A percentile compares a stretch with the other conserved stretches of the same genome.
Evolutionary conservation across 345 rosid species (phyloP).

Genomic region (Eucalyptus virginea): DNA sequence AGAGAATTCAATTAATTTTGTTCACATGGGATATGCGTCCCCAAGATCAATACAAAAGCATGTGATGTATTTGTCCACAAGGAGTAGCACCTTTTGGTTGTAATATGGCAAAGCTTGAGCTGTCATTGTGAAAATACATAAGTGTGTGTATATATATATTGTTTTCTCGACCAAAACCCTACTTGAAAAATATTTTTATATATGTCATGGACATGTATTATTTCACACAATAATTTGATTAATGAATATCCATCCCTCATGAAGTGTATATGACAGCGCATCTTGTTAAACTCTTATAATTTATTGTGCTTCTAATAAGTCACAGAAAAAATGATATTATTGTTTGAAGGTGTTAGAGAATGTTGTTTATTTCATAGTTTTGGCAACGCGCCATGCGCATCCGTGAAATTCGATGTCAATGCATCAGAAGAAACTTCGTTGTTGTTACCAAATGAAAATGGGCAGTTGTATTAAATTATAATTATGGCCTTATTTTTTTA

Average conservation of each 20-base stretch:
- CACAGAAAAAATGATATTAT: background rate
- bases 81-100: background rate
- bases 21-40: background rate
- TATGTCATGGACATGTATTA: background rate
- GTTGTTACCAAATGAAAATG: background rate
- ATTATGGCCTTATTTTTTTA: background rate
- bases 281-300: background rate
- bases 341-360: background rate
- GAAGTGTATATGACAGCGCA: background rate
- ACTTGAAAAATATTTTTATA: background rate
- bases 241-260: background rate
- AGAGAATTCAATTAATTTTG: background rate
- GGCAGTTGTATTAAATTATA: background rate
- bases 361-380: background rate
- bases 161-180: background rate
- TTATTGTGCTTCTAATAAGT: background rate
- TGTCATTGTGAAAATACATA: background rate
- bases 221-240: background rate
- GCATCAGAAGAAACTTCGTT: background rate
- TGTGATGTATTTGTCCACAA: background rate
- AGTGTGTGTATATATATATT: background rate
- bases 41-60: background rate
- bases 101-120: background rate
- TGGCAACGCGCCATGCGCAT: background rate
- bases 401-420: background rate